Base-by-base conservation (phyloP, 495 filamentous ascomycete genomes). In the Penicillium steckii region DNA sequence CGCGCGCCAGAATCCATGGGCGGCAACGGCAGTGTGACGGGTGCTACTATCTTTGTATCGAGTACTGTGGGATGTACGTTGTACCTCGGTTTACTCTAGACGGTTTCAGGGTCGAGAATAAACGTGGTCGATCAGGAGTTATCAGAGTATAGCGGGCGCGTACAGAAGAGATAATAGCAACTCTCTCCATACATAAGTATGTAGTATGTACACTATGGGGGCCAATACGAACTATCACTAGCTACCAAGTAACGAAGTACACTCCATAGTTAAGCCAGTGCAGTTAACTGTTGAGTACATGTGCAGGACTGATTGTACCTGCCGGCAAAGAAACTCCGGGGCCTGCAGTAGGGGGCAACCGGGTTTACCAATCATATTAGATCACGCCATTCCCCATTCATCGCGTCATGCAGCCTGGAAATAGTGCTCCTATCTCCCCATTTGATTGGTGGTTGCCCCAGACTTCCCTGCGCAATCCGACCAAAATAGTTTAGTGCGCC, bases 381-480 rank as follows among this genome's bases (percentile, higher is more conserved):
- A 69, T 67, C 62, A 71, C 66, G 58, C 68, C 64, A 65, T 62
- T 33, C 55, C 47, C 40, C 47, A 50, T 60, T 29, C 55, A 65
- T 72, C 62, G 65, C 71, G 67, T 74, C 67, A 74, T 71, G 69
- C 65, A 69, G 24, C 44, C 55, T 62, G 61, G 50, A 61, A 63
- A 67, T 72, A 70, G 69, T 69, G 62, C 61, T 50, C 43, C 30
- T 25, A 19, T 25, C n/a, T 13, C 35, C 35, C 23, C 35, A 30
- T 12, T 26, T 70, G 49, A 69, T 72, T 70, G 65, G 69, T 13
- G 9, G 18, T 24, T 53, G 33, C 44, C 63, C 55, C 57, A 55
- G 45, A 57, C 57, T 65, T 55, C 54, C 45, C 63, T 66, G 68
- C 59, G 57, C 65, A 61, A 51, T 52, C 41, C 37, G n/a, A 37